Evolutionary conservation across 805 yeast genomes (phyloP).

Genomic region (Monosporozyma servazzii): DNA sequence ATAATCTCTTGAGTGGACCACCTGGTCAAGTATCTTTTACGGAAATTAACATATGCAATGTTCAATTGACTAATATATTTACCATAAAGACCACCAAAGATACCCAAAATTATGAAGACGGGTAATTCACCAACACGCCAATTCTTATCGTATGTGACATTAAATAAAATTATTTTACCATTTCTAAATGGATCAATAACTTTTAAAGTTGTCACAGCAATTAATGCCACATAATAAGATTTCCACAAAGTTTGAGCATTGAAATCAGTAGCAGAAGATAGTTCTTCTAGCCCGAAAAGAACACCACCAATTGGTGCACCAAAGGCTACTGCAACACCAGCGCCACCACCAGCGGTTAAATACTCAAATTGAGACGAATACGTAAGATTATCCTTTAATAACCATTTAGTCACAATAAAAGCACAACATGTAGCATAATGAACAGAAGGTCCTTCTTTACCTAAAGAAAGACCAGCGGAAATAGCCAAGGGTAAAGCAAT

Average conservation of each 20-base stretch:
- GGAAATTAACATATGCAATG: slow-evolving; percentile 62
- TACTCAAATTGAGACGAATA: slow-evolving; percentile 29
- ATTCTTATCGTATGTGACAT: slow-evolving; percentile 74
- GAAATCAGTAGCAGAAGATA: slow-evolving; percentile 54
- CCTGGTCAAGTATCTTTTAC: slow-evolving; percentile 51
- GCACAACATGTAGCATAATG: slow-evolving; percentile 98
- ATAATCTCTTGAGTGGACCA: slow-evolving; percentile 59
- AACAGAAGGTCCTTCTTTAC: slow-evolving; percentile 97
- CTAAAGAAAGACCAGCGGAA: slow-evolving; percentile 86
- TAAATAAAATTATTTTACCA: slow-evolving; percentile 88
- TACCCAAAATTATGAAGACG: slow-evolving; percentile 65
- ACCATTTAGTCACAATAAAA: slow-evolving; percentile 53
- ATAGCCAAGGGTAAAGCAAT: slow-evolving; percentile 82
- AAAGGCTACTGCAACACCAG: slow-evolving; percentile 98
- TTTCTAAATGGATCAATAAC: slow-evolving; percentile 85
- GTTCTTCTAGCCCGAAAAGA: slow-evolving; percentile 84
- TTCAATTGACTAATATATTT: slow-evolving; percentile 67
- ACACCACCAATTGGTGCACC: slow-evolving; percentile 97
- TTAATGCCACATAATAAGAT: slow-evolving; percentile 80
- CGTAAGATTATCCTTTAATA: slow-evolving; percentile 31
- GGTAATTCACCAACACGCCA: slow-evolving; percentile 88
- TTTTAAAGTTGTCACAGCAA: slow-evolving; percentile 76
- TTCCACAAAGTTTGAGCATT: slow-evolving; percentile 80
- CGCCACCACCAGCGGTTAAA: slow-evolving; percentile 86
- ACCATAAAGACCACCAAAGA: slow-evolving; percentile 90